Percentiles rank a stretch among this genome's conserved stretches.
Conservation (phyloP, 2,329 filamentous ascomycete species). For the Paradendryphiella salina region DNA sequence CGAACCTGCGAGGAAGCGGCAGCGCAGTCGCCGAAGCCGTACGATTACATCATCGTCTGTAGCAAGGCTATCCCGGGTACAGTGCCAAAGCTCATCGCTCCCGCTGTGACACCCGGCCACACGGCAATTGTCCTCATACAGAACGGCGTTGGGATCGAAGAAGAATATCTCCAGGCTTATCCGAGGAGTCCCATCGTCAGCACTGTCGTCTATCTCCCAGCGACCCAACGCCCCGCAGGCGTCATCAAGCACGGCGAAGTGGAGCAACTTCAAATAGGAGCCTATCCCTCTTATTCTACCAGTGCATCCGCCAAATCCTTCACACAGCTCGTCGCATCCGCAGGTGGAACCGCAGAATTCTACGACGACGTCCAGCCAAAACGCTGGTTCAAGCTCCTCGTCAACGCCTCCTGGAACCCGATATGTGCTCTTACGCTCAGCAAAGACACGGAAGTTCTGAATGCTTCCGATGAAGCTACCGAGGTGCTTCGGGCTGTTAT, state of each 20-base stretch:
- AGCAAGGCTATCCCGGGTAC: slow-evolving; percentile 52
- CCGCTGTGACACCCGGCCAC: slow-evolving; percentile 45
- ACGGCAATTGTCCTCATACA: slow-evolving; percentile 64
- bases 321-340: slow-evolving; percentile 48
- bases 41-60: slow-evolving; percentile 55
- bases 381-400: slow-evolving; percentile 63
- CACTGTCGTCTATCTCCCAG: slow-evolving; percentile 59
- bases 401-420: slow-evolving; percentile 66
- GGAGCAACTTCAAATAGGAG: slow-evolving; percentile 56
- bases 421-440: slow-evolving; percentile 60
- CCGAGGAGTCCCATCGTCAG: slow-evolving; percentile 59
- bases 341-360: slow-evolving; percentile 54
- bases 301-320: slow-evolving; percentile 37
- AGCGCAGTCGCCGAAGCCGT: slow-evolving; percentile 29
- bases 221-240: slow-evolving; percentile 55
- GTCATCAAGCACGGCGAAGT: slow-evolving; percentile 53
- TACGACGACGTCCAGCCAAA: slow-evolving; percentile 60
- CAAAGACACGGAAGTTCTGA: slow-evolving; percentile 57
- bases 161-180: slow-evolving; percentile 56
- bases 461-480: slow-evolving; percentile 45
- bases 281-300: slow-evolving; percentile 49
- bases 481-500: slow-evolving; percentile 50
- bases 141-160: slow-evolving; percentile 65
- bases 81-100: slow-evolving; percentile 45
- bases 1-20: slow-evolving; percentile 44